Evolutionary conservation across 345 rosid genomes (phyloP), one percentile per base, ranked within the genome.

Genomic region (Gossypium thurberi): DNA sequence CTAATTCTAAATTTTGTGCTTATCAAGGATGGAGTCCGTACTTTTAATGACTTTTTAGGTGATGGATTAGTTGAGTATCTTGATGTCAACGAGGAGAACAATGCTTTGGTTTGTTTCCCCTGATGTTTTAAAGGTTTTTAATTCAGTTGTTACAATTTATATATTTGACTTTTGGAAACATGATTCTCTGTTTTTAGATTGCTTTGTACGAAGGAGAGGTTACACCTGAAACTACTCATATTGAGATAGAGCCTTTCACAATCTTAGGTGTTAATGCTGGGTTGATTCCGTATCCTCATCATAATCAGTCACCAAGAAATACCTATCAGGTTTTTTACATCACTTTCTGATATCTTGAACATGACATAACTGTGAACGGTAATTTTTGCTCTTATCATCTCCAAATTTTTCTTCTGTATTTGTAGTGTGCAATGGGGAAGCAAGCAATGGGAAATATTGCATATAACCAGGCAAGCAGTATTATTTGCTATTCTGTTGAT

Each of bases 391-490:
- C 23, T 21, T 46, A 66, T 73, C 59, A 10, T 71, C 51, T n/a
- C 59, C 46, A 43, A 20, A 18, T 71, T 55, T 28, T 67, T 60
- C 40, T 33, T 33, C 59, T 71, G 51, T 58, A 18, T 74, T 10
- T 82, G 50, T 76, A 94, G 98, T 94, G 98, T 82, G 98, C 98
- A 65, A 94, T 94, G 98, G 98, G 98, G 69, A 94, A 94, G 87
- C 98, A 94, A 86, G 97, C 97, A 13, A 94, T 94, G 98, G 98
- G 98, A 72, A 94, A 90, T 77, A 89, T 94, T 69, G 96, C 97
- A 67, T 90, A 89, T 81, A 94, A 94, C 80, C 92, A 94, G 93
- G 98, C 82, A 82, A 83, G 90, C 78, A 66, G 58, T 42, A 18
- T 72, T 72, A 58, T 62, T 17, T 44, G 42, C 46, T 63, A 20